Percentiles rank a stretch among this genome's conserved stretches.
phyloP scores from a whole-genome alignment of 768 basidiomycete genomes.

The Mycena kentingensis region DNA sequence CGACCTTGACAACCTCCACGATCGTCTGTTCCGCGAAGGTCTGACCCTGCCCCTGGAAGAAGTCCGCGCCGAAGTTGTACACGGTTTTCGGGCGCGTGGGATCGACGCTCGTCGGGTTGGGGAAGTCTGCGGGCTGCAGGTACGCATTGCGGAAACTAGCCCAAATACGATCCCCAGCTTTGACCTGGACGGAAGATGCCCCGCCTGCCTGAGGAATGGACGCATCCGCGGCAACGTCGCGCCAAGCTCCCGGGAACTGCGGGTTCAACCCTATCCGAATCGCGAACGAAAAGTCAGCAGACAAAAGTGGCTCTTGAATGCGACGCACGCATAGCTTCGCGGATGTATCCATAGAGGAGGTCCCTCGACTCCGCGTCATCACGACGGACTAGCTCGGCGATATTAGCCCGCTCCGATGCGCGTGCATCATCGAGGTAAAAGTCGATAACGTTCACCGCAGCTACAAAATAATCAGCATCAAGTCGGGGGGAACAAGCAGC shows the following conservation, averaged over 20 bases:
- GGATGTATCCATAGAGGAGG: conserved; percentile 48
- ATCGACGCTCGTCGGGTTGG: conserved; percentile 14
- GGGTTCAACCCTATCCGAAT: conserved; percentile 35
- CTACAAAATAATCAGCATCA: background rate
- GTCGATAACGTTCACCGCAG: conserved; percentile 39
- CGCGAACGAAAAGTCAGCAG: background rate
- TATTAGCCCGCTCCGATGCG: conserved; percentile 39
- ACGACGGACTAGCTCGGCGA: conserved; percentile 37
- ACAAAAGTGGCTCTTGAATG: background rate
- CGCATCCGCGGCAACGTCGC: conserved; percentile 28
- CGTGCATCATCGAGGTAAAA: conserved; percentile 52
- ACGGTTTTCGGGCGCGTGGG: conserved; percentile 17
- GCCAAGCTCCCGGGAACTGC: conserved; percentile 45
- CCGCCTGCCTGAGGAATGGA: conserved; percentile 30
- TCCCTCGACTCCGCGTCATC: conserved; percentile 36
- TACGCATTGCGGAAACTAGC: conserved; percentile 39
- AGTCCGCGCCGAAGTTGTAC: conserved; percentile 37
- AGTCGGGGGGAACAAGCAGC: background rate
- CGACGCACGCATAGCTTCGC: conserved; percentile 52
- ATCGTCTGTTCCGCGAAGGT: conserved; percentile 40
- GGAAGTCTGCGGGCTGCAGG: conserved; percentile 26
- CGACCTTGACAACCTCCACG: conserved; percentile 45
- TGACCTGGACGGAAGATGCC: conserved; percentile 27
- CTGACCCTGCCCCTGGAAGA: conserved; percentile 43
- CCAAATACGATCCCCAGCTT: conserved; percentile 36